Evolutionary conservation across 2,329 filamentous ascomycete species (phyloP).

Genomic region (Penicillium sp.): DNA sequence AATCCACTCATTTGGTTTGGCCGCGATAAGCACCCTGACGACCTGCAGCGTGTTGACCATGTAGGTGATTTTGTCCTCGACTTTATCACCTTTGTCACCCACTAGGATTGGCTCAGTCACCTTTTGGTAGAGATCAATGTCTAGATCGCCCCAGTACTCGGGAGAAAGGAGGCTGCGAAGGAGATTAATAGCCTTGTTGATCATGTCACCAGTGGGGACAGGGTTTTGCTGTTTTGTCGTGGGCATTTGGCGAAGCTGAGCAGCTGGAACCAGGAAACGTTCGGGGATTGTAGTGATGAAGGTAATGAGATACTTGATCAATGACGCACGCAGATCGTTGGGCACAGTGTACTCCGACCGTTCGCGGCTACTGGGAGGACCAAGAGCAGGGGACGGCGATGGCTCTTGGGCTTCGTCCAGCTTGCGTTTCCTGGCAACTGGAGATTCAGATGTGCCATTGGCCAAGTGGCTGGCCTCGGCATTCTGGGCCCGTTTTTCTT

Average conservation of each 20-base stretch:
- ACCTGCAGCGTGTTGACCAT: constrained; percentile 95
- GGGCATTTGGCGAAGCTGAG: constrained; percentile 59
- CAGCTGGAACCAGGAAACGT: constrained; percentile 72
- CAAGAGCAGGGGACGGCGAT: constrained; percentile 52
- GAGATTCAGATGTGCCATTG: constrained; percentile 61
- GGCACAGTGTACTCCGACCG: constrained; percentile 68
- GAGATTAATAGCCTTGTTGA: constrained; percentile 78
- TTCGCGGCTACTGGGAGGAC: constrained; percentile 46
- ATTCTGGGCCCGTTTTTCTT: constrained; percentile 73
- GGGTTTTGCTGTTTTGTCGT: constrained; percentile 50
- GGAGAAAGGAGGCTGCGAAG: constrained; percentile 82
- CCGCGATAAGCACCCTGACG: constrained; percentile 81
- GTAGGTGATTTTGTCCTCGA: constrained; percentile 76
- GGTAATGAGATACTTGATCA: constrained; percentile 92
- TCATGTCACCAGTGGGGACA: constrained; percentile 68
- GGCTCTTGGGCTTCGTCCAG: constrained; percentile 60
- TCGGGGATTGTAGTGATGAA: constrained; percentile 91
- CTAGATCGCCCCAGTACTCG: constrained; percentile 86
- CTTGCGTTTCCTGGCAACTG: constrained; percentile 71
- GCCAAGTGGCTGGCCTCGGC: constrained; percentile 37
- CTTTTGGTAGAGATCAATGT: constrained; percentile 86
- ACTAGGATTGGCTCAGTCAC: constrained; percentile 82
- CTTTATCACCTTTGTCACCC: constrained; percentile 77
- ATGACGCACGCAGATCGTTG: constrained; percentile 65
- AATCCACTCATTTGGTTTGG: constrained; percentile 89